These are phyloP conservation scores for Kalmanozyma brasiliensis DNA, from an alignment of 1,284 basidiomycete genomes.

Conservation along the genomic window DNA sequence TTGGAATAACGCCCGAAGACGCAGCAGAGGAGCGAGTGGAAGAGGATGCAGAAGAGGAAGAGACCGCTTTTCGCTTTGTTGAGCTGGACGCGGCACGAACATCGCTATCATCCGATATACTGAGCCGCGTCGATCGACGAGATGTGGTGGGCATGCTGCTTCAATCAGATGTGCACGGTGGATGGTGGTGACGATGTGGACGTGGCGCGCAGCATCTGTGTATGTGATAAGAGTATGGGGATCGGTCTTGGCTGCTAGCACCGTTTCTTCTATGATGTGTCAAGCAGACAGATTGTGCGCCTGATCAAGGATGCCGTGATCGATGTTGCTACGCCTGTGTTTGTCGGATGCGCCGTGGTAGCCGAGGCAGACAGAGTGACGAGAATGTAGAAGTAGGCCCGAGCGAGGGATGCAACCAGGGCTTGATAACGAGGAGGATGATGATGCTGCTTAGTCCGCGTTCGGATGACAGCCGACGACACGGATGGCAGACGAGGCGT, in stretches of 20 bases:
- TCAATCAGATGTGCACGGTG: constrained; percentile 12
- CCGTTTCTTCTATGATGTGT: no score
- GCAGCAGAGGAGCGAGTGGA: constrained; percentile 40
- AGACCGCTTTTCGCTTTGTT: constrained; percentile 17
- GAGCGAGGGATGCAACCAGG: no score
- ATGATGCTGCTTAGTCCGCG: no score
- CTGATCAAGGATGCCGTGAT: no score
- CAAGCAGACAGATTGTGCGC: no score
- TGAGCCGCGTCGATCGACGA: constrained; percentile 43
- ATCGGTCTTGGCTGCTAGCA: no score
- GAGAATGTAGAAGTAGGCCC: no score
- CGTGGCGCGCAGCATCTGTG: constrained; percentile 32
- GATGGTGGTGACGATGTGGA: constrained; percentile 3
- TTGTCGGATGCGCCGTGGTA: background rate
- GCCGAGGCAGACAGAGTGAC: background rate
- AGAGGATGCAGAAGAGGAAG: constrained; percentile 21
- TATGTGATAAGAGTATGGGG: background rate
- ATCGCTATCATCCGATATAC: constrained; percentile 28
- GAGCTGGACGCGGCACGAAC: constrained; percentile 17
- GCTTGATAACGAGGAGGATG: no score
- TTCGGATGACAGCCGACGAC: background rate
- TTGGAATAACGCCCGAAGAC: constrained; percentile 46
- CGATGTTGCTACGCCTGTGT: background rate
- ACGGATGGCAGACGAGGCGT: constrained; percentile 3
- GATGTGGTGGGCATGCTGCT: constrained; percentile 28